phyloP scores from a whole-genome alignment of 2,329 filamentous ascomycete species.

The Trichoderma pleuroti region DNA sequence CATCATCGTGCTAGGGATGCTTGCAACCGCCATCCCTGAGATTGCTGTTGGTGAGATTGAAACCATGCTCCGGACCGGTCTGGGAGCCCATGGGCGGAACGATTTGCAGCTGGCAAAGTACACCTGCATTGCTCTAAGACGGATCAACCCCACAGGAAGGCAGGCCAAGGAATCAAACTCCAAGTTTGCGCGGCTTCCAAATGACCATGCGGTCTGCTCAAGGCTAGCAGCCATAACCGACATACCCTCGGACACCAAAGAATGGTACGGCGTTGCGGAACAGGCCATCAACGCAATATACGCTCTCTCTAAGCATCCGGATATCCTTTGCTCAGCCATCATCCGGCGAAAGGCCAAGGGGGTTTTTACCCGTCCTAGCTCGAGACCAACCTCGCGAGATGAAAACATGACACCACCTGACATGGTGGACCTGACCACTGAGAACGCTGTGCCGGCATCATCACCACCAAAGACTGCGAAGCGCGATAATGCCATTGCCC shows the following conservation, averaged over 20 bases:
- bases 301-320: constrained; percentile 86
- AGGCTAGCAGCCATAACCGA: constrained; percentile 82
- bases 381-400: constrained; percentile 39
- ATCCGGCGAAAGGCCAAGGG: constrained; percentile 79
- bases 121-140: constrained; percentile 86
- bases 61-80: constrained; percentile 83
- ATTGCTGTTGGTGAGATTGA: constrained; percentile 95
- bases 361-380: constrained; percentile 61
- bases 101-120: constrained; percentile 91
- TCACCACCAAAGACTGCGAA: constrained; percentile 45
- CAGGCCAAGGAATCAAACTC: constrained; percentile 68
- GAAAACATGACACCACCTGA: constrained; percentile 37
- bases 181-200: constrained; percentile 75
- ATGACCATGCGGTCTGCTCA: constrained; percentile 83
- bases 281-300: constrained; percentile 97
- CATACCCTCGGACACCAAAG: constrained; percentile 81
- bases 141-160: constrained; percentile 83
- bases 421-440: constrained; percentile 33
- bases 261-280: constrained; percentile 94
- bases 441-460: constrained; percentile 21
- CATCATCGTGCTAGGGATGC: constrained; percentile 96
- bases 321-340: constrained; percentile 87
- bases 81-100: constrained; percentile 73
- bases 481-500: constrained; percentile 65
- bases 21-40: constrained; percentile 86